Evolutionary conservation across 768 basidiomycete species (phyloP).

Genomic region (Polyporus arcularius): DNA sequence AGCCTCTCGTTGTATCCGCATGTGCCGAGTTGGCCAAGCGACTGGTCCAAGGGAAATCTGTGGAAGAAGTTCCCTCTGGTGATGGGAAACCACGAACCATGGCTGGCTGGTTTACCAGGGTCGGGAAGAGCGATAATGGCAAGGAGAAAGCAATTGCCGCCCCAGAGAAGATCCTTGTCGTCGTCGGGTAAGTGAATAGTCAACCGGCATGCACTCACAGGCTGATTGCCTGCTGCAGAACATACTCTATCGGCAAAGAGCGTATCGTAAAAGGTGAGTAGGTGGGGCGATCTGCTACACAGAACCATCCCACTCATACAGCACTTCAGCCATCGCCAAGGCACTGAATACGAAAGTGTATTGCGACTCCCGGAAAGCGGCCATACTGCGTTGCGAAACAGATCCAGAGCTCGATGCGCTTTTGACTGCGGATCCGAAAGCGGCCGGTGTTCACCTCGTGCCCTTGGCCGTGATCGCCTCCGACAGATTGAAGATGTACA

Average conservation of each 20-base stretch:
- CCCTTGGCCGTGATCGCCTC: conserved; percentile 74
- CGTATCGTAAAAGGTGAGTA: conserved; percentile 87
- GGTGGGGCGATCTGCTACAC: too few relatives aligned
- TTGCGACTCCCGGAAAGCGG: conserved; percentile 83
- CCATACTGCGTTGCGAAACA: conserved; percentile 79
- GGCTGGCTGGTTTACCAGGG: conserved; percentile 50
- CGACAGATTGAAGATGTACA: conserved; percentile 77
- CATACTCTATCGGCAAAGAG: conserved; percentile 98
- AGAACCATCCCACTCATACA: not conserved
- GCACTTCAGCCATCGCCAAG: conserved; percentile 71
- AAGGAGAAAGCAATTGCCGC: conserved; percentile 35
- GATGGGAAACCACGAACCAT: conserved; percentile 37
- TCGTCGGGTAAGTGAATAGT: conserved; percentile 59
- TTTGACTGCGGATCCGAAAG: conserved; percentile 73
- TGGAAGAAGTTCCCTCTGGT: conserved; percentile 28
- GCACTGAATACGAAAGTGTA: conserved; percentile 83
- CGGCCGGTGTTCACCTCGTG: conserved; percentile 83
- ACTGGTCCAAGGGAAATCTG: conserved; percentile 46
- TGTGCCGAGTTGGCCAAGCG: conserved; percentile 81
- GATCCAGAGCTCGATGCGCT: conserved; percentile 82
- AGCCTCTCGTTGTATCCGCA: conserved; percentile 90
- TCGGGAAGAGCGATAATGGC: conserved; percentile 23
- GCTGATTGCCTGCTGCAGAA: conserved; percentile 45
- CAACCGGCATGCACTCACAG: conserved; percentile 17
- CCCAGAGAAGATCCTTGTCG: conserved; percentile 50